Percentiles rank a stretch among this genome's conserved stretches.
These are phyloP conservation scores for Cladosporium sp. DNA, from an alignment of 2,329 filamentous ascomycete genomes.

Conservation along the genomic window DNA sequence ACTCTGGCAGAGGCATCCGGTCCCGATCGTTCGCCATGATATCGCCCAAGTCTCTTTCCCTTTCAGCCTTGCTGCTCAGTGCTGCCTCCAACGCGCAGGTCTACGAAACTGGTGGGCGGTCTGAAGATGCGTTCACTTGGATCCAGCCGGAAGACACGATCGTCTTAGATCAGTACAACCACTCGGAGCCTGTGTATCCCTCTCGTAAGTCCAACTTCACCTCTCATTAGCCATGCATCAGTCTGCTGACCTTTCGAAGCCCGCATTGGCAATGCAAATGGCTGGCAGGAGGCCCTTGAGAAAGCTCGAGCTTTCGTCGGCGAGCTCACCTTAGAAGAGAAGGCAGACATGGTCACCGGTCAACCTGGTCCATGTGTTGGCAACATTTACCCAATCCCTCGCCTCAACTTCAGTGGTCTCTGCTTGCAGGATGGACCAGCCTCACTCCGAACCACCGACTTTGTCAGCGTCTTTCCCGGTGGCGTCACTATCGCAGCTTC, in stretches of 20 bases:
- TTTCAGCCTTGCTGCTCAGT: neutral
- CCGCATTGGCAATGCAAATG: constrained; percentile 12
- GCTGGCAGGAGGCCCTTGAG: constrained; percentile 27
- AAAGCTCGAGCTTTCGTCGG: constrained; percentile 29
- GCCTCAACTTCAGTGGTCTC: constrained; percentile 40
- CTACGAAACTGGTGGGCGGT: neutral
- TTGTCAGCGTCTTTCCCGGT: constrained; percentile 67
- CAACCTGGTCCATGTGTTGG: constrained; percentile 45
- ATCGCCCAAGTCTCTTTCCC: neutral
- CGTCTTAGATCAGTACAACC: constrained; percentile 3
- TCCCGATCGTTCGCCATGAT: neutral
- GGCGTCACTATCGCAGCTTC: constrained; percentile 81
- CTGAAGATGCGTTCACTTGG: constrained; percentile 3
- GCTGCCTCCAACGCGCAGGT: neutral
- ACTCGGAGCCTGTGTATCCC: constrained; percentile 1
- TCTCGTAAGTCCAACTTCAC: neutral
- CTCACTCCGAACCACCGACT: constrained; percentile 22
- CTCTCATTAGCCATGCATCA: neutral
- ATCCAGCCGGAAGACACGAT: constrained; percentile 1
- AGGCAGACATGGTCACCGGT: constrained; percentile 29
- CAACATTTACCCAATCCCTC: constrained; percentile 54
- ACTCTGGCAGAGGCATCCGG: no score
- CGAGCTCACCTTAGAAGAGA: constrained; percentile 31
- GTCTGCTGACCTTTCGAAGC: neutral
- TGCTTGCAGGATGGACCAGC: constrained; percentile 78